These are phyloP conservation scores for Brassica carinata DNA, from an alignment of 345 rosid species.

Conservation along the genomic window DNA sequence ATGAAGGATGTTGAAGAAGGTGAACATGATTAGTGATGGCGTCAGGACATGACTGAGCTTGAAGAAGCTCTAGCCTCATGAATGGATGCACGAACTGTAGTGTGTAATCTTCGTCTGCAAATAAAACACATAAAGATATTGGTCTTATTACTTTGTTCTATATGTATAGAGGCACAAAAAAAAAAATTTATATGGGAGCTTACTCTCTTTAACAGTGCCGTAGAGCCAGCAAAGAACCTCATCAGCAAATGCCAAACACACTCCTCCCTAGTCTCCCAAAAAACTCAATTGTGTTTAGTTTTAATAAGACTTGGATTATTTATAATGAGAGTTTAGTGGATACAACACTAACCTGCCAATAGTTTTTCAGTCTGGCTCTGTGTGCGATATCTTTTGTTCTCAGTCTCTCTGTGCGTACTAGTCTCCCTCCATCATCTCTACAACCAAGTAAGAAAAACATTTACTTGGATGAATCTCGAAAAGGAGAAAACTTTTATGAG, in stretches of 20 bases:
- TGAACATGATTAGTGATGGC: slow-evolving; percentile 70
- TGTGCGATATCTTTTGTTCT: slow-evolving; percentile 84
- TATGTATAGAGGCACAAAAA: background rate
- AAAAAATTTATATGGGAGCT: slow-evolving; percentile 35
- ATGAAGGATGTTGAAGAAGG: slow-evolving; percentile 38
- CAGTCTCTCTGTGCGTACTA: slow-evolving; percentile 93
- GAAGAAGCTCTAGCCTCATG: slow-evolving; percentile 87
- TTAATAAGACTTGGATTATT: background rate
- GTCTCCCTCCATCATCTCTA: slow-evolving; percentile 87
- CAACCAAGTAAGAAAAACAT: slow-evolving; percentile 9
- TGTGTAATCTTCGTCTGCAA: slow-evolving; percentile 80
- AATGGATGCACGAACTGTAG: slow-evolving; percentile 76
- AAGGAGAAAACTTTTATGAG: background rate
- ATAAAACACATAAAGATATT: too few relatives aligned
- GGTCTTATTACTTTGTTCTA: background rate
- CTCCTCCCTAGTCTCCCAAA: slow-evolving; percentile 63
- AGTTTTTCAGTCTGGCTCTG: slow-evolving; percentile 82
- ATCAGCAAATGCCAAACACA: slow-evolving; percentile 95
- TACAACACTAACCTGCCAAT: slow-evolving; percentile 77
- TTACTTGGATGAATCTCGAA: background rate
- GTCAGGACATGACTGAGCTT: slow-evolving; percentile 83
- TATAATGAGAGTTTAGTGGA: slow-evolving; percentile 17
- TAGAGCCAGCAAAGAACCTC: slow-evolving; percentile 98
- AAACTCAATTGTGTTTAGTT: background rate
- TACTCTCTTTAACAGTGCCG: slow-evolving; percentile 97